Base-by-base conservation (phyloP, 1,284 basidiomycete species). In the Ganoderma leucocontextum region DNA sequence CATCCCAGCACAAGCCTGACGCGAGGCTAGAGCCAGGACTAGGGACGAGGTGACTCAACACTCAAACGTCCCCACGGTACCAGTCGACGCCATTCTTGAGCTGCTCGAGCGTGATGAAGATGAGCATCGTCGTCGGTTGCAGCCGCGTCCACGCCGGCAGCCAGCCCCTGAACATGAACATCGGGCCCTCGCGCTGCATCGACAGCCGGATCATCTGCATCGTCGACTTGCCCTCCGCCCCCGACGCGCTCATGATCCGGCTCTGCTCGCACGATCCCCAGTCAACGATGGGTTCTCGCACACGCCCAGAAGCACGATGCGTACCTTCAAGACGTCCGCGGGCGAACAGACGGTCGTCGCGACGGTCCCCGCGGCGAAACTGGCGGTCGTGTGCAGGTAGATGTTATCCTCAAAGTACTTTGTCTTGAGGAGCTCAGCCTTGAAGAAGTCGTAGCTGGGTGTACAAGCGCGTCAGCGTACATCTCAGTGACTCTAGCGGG, bases 151-250 rank as follows among this genome's bases (percentile, higher is more conserved):
- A 96, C 25, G 93, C 92, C 0, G 93, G 93, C 12, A 94, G 80
- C 95, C 94, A 94, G 72, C 95, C 93, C 78, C 95, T 95, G 85
- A 97, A 96, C 89, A 97, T 94, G 86, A 96, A 97, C 86, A 91
- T 90, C 4, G 93, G 78, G 7, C 95, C 96, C 78, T 97, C 95
- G 71, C 83, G 91, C 70, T 87, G 85, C 72, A 97, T 85, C 60
- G 94, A 93, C 9, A 85, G 77, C 39, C 86, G 82, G 78, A 97
- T 95, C 60, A 95, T 90, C 12, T 80, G 84, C 36, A 95, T 70
- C 2, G 94, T 91, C 19, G 92, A 93, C 86, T 91, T 88, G 6
- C 91, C 91, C 39, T 94, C 93, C 4, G 91, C 89, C 8, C 94
- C 93, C 2, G 92, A 91, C 0, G 95, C 94, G 76, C 94, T 95